phyloP scores from a whole-genome alignment of 495 filamentous ascomycete genomes.

The Penicillium lividum region DNA sequence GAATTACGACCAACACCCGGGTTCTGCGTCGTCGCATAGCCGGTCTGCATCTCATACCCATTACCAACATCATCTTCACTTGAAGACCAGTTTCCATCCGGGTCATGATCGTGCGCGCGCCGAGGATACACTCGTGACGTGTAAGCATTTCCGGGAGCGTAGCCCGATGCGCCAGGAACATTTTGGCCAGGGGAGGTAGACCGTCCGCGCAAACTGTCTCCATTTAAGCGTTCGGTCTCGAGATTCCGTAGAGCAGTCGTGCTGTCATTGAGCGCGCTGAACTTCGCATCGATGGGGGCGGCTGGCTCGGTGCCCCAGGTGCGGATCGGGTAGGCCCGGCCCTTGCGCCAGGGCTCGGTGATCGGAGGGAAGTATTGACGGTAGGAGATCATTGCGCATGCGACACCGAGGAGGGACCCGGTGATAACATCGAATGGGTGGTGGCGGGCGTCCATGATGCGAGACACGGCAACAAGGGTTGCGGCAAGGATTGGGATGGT shows the following conservation, averaged over 20 bases:
- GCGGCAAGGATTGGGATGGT: slow-evolving; percentile 59
- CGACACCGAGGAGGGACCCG: slow-evolving; percentile 65
- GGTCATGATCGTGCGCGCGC: slow-evolving; percentile 32
- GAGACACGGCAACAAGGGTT: slow-evolving; percentile 54
- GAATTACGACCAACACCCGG: slow-evolving; percentile 22
- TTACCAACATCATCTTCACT: slow-evolving; percentile 43
- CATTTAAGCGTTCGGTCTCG: slow-evolving; percentile 34
- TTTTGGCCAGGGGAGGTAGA: slow-evolving; percentile 13
- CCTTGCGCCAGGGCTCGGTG: slow-evolving; percentile 57
- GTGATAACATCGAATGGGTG: slow-evolving; percentile 89
- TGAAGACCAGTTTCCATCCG: slow-evolving; percentile 43
- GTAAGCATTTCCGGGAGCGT: slow-evolving; percentile 25
- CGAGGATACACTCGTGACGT: slow-evolving; percentile 30
- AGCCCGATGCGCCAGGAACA: slow-evolving; percentile 6
- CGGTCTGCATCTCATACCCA: slow-evolving; percentile 46
- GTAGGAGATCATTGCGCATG: slow-evolving; percentile 50
- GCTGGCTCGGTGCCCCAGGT: slow-evolving; percentile 53
- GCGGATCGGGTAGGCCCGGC: slow-evolving; percentile 62
- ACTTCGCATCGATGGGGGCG: slow-evolving; percentile 21
- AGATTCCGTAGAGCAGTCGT: slow-evolving; percentile 34
- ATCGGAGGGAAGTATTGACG: slow-evolving; percentile 60
- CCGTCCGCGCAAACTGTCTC: neutral
- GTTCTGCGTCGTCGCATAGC: slow-evolving; percentile 32
- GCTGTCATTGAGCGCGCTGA: slow-evolving; percentile 24
- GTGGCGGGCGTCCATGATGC: slow-evolving; percentile 79